These are phyloP conservation scores for Solanum tacnaense DNA, from an alignment of 257 asterid genomes.

Conservation along the genomic window DNA sequence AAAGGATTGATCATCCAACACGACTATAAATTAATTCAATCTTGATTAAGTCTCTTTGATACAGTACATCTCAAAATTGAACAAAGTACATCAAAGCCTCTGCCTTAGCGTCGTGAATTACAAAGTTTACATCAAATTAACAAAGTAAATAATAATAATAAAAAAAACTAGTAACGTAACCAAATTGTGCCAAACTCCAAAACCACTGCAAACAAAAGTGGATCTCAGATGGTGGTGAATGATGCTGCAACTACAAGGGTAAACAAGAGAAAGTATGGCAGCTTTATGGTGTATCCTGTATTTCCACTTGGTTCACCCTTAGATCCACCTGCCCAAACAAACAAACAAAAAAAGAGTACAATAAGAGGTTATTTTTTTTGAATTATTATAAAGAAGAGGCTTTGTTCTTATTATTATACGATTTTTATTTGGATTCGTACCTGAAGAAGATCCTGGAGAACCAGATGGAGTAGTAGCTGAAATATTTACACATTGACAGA, in stretches of 20 bases:
- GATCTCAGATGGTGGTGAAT: slow-evolving; percentile 1
- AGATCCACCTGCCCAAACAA: neutral
- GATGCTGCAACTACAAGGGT: slow-evolving; percentile 5
- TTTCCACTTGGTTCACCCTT: neutral
- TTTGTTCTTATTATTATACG: neutral
- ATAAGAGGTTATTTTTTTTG: neutral
- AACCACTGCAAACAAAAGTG: neutral
- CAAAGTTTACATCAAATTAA: neutral
- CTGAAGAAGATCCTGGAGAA: slow-evolving; percentile 11
- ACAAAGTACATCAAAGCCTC: neutral
- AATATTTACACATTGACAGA: slow-evolving; percentile 4
- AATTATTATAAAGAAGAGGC: neutral
- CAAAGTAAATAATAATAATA: neutral
- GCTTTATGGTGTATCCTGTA: slow-evolving; percentile 7
- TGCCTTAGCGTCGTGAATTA: neutral
- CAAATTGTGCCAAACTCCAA: neutral
- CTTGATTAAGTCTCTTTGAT: neutral
- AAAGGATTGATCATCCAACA: neutral
- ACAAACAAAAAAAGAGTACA: neutral
- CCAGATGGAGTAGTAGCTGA: neutral
- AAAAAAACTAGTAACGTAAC: neutral
- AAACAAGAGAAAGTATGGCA: neutral
- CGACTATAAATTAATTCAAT: neutral
- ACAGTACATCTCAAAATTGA: neutral
- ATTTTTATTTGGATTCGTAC: neutral